phyloP scores from a whole-genome alignment of 2,329 filamentous ascomycete genomes.

The Fusarium longipes region DNA sequence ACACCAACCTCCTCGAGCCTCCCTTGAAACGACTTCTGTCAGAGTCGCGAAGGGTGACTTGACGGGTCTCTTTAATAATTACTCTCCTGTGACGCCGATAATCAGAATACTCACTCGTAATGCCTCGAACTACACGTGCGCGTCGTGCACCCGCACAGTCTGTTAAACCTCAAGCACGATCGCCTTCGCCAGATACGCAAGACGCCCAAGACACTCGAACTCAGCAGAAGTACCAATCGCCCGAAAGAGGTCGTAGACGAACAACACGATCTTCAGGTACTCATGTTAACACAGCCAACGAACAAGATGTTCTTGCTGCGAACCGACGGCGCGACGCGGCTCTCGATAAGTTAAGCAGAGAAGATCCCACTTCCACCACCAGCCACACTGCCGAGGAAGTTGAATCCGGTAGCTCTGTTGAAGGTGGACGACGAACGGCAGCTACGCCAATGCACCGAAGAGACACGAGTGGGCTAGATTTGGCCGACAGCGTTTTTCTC shows the following conservation, averaged over 20 bases:
- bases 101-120: constrained; percentile 18
- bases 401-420: constrained; percentile 51
- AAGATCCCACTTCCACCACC: constrained; percentile 50
- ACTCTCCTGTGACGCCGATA: not conserved
- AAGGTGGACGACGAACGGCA: constrained; percentile 53
- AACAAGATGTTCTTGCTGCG: constrained; percentile 44
- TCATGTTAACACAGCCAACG: constrained; percentile 39
- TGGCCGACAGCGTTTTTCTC: constrained; percentile 61
- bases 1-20: constrained; percentile 4
- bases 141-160: constrained; percentile 44
- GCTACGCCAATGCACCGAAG: constrained; percentile 51
- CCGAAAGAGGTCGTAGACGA: constrained; percentile 42
- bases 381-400: constrained; percentile 45
- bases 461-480: constrained; percentile 61
- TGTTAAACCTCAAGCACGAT: constrained; percentile 35
- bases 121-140: constrained; percentile 49
- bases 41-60: constrained; percentile 9
- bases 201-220: constrained; percentile 27
- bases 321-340: constrained; percentile 52
- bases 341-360: constrained; percentile 50
- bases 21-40: constrained; percentile 1
- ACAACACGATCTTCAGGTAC: constrained; percentile 41
- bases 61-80: not conserved
- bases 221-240: constrained; percentile 26
- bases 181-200: constrained; percentile 33